Conservation (phyloP, 1,284 basidiomycete genomes). For the Apiotrichum porosum region DNA sequence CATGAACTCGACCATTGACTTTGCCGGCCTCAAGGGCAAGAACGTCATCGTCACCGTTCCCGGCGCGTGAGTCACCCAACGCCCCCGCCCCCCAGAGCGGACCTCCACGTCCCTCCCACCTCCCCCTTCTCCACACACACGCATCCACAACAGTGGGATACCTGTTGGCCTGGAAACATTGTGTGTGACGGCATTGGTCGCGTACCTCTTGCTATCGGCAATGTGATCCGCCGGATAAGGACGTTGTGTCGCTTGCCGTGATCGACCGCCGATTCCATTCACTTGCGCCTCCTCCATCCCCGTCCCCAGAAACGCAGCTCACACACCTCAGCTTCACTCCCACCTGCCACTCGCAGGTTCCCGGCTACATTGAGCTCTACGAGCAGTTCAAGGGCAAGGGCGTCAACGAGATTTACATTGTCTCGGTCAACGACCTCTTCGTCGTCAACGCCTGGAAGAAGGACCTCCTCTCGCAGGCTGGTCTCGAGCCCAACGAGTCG, state of each 20-base stretch:
- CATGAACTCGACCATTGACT: constrained; percentile 53
- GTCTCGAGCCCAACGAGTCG: constrained; percentile 3
- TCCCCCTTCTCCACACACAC: too few species aligned
- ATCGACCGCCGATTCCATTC: too few species aligned
- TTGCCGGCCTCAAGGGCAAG: constrained; percentile 59
- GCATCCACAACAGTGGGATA: too few species aligned
- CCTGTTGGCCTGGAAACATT: too few species aligned
- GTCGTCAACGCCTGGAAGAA: constrained; percentile 63
- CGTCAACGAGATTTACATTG: constrained; percentile 62
- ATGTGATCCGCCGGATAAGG: too few species aligned
- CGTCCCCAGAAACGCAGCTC: too few species aligned
- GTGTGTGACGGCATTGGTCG: too few species aligned
- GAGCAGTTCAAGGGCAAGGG: constrained; percentile 64
- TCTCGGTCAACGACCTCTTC: constrained; percentile 68
- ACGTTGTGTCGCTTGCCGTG: too few species aligned
- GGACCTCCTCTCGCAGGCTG: constrained; percentile 51
- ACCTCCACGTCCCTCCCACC: too few species aligned
- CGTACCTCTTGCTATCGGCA: too few species aligned
- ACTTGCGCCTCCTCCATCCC: not conserved
- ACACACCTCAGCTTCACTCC: constrained; percentile 57
- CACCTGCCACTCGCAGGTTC: constrained; percentile 57
- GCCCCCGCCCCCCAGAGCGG: too few species aligned
- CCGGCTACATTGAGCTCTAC: constrained; percentile 60
- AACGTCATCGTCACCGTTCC: constrained; percentile 60
- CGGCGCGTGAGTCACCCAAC: constrained; percentile 40